A percentile compares a stretch with the other conserved stretches of the same genome.
These are phyloP conservation scores for Gossypium rotundifolium DNA, from an alignment of 345 rosid species.

Conservation along the genomic window DNA sequence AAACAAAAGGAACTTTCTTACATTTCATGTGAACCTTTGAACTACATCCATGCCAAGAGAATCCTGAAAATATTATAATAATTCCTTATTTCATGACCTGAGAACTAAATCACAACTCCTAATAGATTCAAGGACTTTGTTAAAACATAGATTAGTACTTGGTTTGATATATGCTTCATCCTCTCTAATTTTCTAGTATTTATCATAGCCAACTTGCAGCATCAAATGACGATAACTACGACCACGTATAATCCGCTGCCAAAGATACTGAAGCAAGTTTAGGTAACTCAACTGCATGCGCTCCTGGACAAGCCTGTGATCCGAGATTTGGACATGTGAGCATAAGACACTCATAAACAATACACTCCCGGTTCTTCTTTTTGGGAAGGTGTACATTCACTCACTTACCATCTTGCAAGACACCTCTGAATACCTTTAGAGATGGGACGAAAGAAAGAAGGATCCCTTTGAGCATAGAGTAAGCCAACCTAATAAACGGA, in stretches of 20 bases:
- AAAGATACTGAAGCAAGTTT: constrained; percentile 32
- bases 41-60: constrained; percentile 1
- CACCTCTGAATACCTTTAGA: constrained; percentile 83
- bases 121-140: not conserved
- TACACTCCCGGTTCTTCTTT: not conserved
- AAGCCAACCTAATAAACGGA: constrained; percentile 60
- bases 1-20: not conserved
- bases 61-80: constrained; percentile 15
- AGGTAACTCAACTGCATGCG: constrained; percentile 51
- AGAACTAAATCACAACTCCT: not conserved
- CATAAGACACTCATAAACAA: not conserved
- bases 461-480: constrained; percentile 84
- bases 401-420: constrained; percentile 78
- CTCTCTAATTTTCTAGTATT: constrained; percentile 10
- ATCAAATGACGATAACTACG: constrained; percentile 91
- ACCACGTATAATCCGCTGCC: constrained; percentile 77
- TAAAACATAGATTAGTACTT: not conserved
- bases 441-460: constrained; percentile 77
- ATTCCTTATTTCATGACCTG: constrained; percentile 8
- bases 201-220: constrained; percentile 53
- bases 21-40: constrained; percentile 4
- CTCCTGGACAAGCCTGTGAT: constrained; percentile 77
- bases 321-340: constrained; percentile 9
- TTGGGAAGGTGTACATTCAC: not conserved
- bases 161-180: constrained; percentile 4